phyloP scores from a whole-genome alignment of 495 filamentous ascomycete genomes.

The Lophiotrema nucula region DNA sequence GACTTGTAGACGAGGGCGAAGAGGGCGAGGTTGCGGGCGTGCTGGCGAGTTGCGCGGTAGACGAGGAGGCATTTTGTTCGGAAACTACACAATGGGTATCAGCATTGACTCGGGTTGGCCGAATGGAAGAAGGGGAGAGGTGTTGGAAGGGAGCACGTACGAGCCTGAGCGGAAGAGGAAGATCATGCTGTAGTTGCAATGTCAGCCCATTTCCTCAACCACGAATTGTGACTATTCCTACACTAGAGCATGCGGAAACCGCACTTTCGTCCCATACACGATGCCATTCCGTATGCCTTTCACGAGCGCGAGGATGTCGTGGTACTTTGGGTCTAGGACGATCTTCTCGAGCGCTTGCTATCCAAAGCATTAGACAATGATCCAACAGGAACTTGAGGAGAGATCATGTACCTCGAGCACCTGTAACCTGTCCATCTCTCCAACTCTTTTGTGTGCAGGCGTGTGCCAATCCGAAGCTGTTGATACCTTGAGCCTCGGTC shows the following conservation, averaged over 20 bases:
- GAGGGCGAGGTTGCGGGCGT: conserved; percentile 85
- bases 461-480: too few relatives aligned
- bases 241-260: conserved; percentile 97
- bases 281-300: conserved; percentile 95
- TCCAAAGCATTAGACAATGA: too few relatives aligned
- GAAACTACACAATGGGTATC: conserved; percentile 49
- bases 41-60: conserved; percentile 79
- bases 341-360: conserved; percentile 57
- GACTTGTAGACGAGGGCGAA: conserved; percentile 90
- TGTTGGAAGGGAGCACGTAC: too few relatives aligned
- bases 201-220: not conserved
- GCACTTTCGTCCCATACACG: conserved; percentile 96
- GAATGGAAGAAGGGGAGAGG: conserved; percentile 12
- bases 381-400: too few relatives aligned
- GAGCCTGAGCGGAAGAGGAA: conserved; percentile 91
- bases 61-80: conserved; percentile 76
- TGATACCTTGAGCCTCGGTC: too few relatives aligned
- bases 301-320: conserved; percentile 74
- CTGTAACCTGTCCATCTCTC: conserved; percentile 29
- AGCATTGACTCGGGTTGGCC: not conserved
- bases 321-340: conserved; percentile 77
- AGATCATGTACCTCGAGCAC: conserved; percentile 28
- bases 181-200: conserved; percentile 64
- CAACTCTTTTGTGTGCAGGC: too few relatives aligned
- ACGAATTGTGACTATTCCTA: too few relatives aligned